A percentile compares a stretch with the other conserved stretches of the same genome.
Conservation (phyloP, 768 basidiomycete genomes). For the Epithele typhae region DNA sequence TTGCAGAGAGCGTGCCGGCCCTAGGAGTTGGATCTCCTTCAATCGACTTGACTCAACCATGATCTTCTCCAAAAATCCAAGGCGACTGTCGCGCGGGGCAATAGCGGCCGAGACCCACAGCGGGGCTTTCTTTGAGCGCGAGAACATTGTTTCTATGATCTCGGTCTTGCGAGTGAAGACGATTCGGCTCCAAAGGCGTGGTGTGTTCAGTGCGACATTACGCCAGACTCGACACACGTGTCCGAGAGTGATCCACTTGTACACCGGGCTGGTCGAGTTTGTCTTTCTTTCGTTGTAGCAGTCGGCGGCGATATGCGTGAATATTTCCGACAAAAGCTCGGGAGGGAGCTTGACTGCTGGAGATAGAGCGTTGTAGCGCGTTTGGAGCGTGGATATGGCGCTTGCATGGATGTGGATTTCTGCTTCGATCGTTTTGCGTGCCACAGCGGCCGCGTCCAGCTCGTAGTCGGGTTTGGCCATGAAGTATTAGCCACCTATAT, state of each 20-base stretch:
- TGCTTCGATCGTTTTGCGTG: no score
- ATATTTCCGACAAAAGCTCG: conserved; percentile 6
- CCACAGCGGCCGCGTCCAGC: no score
- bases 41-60: neutral
- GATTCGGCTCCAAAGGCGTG: conserved; percentile 9
- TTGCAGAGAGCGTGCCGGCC: neutral
- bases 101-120: neutral
- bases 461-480: no score
- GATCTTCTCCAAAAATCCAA: neutral
- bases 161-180: neutral
- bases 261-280: neutral
- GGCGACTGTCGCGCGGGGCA: neutral
- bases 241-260: conserved; percentile 5
- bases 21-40: neutral
- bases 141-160: neutral
- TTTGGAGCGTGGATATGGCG: no score
- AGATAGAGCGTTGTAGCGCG: no score
- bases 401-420: no score
- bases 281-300: neutral
- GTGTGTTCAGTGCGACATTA: conserved; percentile 3
- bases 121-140: conserved; percentile 5
- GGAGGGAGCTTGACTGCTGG: neutral
- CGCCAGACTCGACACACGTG: conserved; percentile 10
- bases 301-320: neutral
- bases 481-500: no score